These are phyloP conservation scores for Pelagophyceae sp. DNA, from an alignment of 352 stramenopile species.

Conservation along the genomic window DNA sequence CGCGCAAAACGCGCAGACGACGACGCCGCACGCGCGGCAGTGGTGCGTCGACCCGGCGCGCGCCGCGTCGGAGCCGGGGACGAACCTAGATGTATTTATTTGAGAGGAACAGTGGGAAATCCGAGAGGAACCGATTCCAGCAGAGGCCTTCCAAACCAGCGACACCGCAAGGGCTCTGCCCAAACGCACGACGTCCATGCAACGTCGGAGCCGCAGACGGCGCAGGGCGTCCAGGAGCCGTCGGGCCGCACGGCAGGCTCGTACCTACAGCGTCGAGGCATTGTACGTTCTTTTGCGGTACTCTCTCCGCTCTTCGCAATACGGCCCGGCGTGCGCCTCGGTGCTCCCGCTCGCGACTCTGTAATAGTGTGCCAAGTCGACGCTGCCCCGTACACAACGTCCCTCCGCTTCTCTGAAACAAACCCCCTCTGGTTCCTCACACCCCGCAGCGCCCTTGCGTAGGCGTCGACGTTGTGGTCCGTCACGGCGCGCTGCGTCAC, in stretches of 20 bases:
- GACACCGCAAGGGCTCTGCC: too few relatives aligned
- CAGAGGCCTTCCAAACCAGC: too few relatives aligned
- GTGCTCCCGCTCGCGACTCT: too few relatives aligned
- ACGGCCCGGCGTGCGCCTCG: too few relatives aligned
- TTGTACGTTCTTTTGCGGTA: too few relatives aligned
- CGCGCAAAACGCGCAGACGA: conserved; percentile 51
- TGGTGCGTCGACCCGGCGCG: conserved; percentile 43
- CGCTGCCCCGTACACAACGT: too few relatives aligned
- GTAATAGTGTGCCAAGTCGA: too few relatives aligned
- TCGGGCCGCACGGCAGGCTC: not conserved
- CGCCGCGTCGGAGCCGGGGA: conserved; percentile 8
- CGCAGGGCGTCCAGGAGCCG: not conserved
- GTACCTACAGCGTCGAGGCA: not conserved
- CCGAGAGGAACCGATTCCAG: too few relatives aligned
- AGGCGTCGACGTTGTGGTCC: not conserved
- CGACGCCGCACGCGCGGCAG: conserved; percentile 68
- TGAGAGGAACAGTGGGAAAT: too few relatives aligned
- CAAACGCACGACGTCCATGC: not conserved
- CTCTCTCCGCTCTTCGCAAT: too few relatives aligned
- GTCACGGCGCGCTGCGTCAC: not conserved
- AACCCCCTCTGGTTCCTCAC: not conserved
- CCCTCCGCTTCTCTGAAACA: too few relatives aligned
- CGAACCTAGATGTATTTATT: too few relatives aligned
- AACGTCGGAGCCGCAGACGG: conserved; percentile 15
- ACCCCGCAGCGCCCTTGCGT: not conserved